phyloP scores from a whole-genome alignment of 805 yeast genomes.

The Ogataea pini region DNA sequence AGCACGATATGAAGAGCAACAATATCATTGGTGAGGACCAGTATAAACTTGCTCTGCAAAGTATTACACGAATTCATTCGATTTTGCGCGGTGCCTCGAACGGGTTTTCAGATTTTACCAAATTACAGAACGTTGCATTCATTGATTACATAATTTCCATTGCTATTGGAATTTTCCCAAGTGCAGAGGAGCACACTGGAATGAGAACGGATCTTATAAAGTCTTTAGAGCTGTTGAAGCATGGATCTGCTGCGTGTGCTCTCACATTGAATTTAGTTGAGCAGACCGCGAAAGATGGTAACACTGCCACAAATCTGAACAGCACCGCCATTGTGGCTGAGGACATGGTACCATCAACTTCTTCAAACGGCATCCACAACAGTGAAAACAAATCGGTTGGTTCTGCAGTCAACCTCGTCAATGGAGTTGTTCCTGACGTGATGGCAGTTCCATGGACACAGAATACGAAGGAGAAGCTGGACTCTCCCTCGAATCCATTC shows the following conservation, averaged over 20 bases:
- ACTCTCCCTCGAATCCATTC: constrained; percentile 2
- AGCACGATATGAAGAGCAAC: constrained; percentile 6
- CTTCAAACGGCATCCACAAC: too few species aligned
- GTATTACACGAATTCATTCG: not conserved
- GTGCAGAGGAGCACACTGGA: not conserved
- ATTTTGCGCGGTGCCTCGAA: constrained; percentile 2
- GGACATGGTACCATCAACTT: too few species aligned
- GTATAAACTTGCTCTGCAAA: not conserved
- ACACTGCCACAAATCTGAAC: not conserved
- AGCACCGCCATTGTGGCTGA: too few species aligned
- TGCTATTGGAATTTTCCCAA: constrained; percentile 2
- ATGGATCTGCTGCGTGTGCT: constrained; percentile 5
- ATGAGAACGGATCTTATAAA: not conserved
- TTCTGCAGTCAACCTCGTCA: not conserved
- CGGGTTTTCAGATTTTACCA: constrained; percentile 1
- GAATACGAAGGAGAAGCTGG: not conserved
- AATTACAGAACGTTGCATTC: constrained; percentile 4
- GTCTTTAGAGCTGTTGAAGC: constrained; percentile 2
- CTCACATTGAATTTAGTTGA: not conserved
- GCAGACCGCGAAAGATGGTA: not conserved
- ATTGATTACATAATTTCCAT: constrained; percentile 5
- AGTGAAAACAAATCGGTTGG: not conserved
- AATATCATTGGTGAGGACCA: constrained; percentile 9
- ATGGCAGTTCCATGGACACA: not conserved
- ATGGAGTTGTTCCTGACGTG: not conserved